Evolutionary conservation across 1,284 basidiomycete genomes (phyloP).

Genomic region (Microbotryomycetes sp.): DNA sequence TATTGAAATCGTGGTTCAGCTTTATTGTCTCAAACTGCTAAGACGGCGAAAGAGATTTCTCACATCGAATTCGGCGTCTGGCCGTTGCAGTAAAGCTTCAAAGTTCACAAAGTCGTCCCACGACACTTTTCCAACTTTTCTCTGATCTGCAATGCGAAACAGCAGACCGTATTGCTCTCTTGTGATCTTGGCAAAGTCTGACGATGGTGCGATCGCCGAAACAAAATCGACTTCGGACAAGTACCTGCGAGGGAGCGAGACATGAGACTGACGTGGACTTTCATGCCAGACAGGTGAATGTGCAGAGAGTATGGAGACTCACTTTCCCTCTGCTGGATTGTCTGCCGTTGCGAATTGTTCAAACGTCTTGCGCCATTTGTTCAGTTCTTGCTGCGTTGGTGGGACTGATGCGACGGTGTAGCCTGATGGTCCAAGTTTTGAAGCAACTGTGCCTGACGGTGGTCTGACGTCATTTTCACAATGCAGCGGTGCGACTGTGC

Average conservation of each 20-base stretch:
- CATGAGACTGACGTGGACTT: no score
- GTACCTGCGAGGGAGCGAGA: slow-evolving; percentile 49
- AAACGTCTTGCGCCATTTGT: slow-evolving; percentile 77
- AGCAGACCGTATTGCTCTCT: slow-evolving; percentile 72
- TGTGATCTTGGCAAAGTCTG: slow-evolving; percentile 74
- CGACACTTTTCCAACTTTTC: slow-evolving; percentile 68
- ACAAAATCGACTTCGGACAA: slow-evolving; percentile 78
- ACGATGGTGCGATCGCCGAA: slow-evolving; percentile 80
- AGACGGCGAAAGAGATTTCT: slow-evolving; percentile 26
- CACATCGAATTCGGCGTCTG: slow-evolving; percentile 35
- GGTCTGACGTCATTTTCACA: background rate
- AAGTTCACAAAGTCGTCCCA: slow-evolving; percentile 94
- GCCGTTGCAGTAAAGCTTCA: slow-evolving; percentile 69
- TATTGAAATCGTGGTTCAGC: slow-evolving; percentile 55
- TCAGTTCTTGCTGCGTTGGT: slow-evolving; percentile 71
- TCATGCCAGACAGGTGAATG: no score
- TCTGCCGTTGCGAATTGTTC: slow-evolving; percentile 68
- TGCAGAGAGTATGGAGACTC: slow-evolving; percentile 49
- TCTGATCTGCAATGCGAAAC: slow-evolving; percentile 81
- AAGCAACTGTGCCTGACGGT: background rate
- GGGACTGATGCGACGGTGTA: background rate
- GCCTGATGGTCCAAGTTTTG: background rate
- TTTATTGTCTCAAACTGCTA: slow-evolving; percentile 73
- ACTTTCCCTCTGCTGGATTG: slow-evolving; percentile 67
- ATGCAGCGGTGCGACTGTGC: background rate